These are phyloP conservation scores for Beauveria sp. DNA, from an alignment of 2,329 filamentous ascomycete species.

Conservation along the genomic window DNA sequence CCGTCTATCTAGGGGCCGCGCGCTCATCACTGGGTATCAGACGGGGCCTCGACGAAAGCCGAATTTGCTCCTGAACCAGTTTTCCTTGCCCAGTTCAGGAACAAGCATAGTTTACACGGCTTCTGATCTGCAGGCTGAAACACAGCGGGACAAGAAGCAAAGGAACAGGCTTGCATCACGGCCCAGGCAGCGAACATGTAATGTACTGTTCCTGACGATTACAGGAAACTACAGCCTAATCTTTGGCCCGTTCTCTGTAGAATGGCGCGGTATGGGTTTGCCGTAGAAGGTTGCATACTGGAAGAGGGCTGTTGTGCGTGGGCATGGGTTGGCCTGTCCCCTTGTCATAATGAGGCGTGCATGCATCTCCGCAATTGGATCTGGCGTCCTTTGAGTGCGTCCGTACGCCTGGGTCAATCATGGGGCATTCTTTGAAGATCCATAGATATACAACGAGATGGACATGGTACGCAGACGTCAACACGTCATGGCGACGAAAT, in stretches of 20 bases:
- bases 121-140: no score
- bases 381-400: not conserved
- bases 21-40: no score
- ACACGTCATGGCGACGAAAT: not conserved
- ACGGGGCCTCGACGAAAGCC: no score
- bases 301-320: not conserved
- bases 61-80: no score
- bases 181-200: not conserved
- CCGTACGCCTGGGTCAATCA: not conserved
- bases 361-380: conserved; percentile 4
- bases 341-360: not conserved
- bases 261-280: not conserved
- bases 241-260: no score
- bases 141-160: no score
- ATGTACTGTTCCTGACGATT: not conserved
- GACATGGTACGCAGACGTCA: not conserved
- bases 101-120: no score
- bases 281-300: not conserved
- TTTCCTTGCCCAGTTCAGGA: no score
- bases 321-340: not conserved
- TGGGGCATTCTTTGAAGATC: not conserved
- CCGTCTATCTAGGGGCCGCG: no score
- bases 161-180: no score
- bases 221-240: not conserved
- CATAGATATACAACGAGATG: not conserved